phyloP scores from a whole-genome alignment of 257 asterid species.

The Solanum etuberosum region DNA sequence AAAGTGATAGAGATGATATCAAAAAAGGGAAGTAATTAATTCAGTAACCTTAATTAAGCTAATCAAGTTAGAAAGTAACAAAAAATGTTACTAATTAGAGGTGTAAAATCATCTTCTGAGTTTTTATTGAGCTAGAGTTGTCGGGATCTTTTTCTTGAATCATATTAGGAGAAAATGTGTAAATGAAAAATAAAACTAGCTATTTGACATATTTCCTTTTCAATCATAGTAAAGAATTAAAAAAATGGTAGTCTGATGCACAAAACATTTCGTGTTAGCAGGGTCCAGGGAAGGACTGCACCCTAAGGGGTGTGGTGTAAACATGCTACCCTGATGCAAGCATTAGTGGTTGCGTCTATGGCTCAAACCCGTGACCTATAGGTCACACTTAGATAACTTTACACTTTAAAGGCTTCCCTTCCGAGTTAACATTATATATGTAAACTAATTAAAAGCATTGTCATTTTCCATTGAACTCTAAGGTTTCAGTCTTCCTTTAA shows the following conservation, averaged over 20 bases:
- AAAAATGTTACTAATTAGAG: background rate
- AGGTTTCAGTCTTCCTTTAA: background rate
- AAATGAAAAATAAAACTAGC: background rate
- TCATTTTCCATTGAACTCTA: background rate
- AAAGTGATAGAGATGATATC: no score
- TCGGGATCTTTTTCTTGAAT: background rate
- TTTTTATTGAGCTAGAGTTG: background rate
- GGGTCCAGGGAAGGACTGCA: background rate
- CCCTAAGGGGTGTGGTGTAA: background rate
- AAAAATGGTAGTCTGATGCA: background rate
- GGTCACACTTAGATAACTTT: background rate
- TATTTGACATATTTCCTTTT: background rate
- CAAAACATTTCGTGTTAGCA: background rate
- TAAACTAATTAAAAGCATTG: background rate
- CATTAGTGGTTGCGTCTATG: background rate
- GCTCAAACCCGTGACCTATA: background rate
- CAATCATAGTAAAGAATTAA: background rate
- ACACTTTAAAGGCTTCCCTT: background rate
- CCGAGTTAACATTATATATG: background rate
- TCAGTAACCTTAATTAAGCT: background rate
- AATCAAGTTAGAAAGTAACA: background rate
- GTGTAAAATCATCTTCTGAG: background rate
- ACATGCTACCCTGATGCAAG: background rate
- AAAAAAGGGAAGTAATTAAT: background rate
- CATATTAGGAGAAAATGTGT: background rate